Conservation (phyloP, 495 filamentous ascomycete genomes). For the Bombardia bombarda region DNA sequence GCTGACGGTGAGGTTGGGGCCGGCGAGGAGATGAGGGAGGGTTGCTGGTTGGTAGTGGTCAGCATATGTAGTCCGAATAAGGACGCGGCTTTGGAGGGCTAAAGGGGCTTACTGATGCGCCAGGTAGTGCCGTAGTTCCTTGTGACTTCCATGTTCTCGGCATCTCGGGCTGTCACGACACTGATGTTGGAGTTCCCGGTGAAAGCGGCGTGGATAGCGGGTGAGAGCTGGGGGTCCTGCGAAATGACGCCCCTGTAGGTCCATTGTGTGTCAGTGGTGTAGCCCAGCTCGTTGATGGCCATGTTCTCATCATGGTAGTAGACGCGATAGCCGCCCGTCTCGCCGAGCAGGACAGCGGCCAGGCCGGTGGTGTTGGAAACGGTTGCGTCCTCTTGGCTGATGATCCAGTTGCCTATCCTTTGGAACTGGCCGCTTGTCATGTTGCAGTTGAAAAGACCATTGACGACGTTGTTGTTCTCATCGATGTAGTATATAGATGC, state of each 20-base stretch:
- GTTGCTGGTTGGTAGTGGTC: conserved; percentile 24
- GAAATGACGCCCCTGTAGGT: conserved; percentile 16
- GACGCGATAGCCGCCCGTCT: conserved; percentile 22
- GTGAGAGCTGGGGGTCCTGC: conserved; percentile 13
- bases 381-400: conserved; percentile 11
- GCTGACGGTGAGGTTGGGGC: conserved; percentile 12
- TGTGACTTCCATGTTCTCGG: conserved; percentile 18
- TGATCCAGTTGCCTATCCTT: conserved; percentile 14
- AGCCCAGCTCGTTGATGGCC: conserved; percentile 20
- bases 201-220: conserved; percentile 19
- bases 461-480: conserved; percentile 14
- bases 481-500: conserved; percentile 27
- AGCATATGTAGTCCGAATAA: neutral
- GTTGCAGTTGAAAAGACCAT: conserved; percentile 25
- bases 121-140: conserved; percentile 16
- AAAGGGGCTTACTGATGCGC: conserved; percentile 18
- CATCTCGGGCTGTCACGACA: conserved; percentile 20
- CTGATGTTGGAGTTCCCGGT: conserved; percentile 23
- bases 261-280: conserved; percentile 17
- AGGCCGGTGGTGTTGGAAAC: conserved; percentile 22
- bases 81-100: too few species aligned
- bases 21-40: conserved; percentile 19
- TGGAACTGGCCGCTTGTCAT: conserved; percentile 19
- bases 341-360: conserved; percentile 20
- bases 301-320: conserved; percentile 27